These are phyloP conservation scores for Conticribra guillardii DNA, from an alignment of 108 stramenopile species.

Conservation along the genomic window DNA sequence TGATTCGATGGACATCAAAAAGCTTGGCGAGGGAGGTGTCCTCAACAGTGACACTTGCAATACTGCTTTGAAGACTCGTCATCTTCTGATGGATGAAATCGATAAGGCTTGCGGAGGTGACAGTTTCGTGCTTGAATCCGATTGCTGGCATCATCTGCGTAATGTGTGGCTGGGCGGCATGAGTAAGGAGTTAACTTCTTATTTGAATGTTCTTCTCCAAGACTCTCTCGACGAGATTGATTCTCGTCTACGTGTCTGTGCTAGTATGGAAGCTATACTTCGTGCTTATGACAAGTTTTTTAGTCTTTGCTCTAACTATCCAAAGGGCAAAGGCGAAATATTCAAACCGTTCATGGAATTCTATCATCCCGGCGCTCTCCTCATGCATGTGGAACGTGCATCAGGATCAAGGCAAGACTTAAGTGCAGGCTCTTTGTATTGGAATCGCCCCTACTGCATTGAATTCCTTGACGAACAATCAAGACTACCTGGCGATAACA, in stretches of 20 bases:
- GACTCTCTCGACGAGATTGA: conserved; percentile 32
- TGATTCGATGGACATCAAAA: conserved; percentile 13
- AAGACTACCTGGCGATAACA: conserved; percentile 4
- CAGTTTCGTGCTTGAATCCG: conserved; percentile 14
- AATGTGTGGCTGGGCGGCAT: conserved; percentile 32
- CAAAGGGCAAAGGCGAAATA: conserved; percentile 33
- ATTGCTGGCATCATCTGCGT: no score
- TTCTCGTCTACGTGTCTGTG: conserved; percentile 17
- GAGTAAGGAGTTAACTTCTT: conserved; percentile 2
- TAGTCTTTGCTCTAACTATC: conserved; percentile 36
- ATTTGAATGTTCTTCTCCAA: conserved; percentile 5
- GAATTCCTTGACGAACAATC: conserved; percentile 27
- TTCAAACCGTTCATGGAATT: conserved; percentile 18
- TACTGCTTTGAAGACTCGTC: conserved; percentile 5
- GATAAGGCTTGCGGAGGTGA: background rate
- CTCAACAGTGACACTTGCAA: conserved; percentile 21
- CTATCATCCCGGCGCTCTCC: conserved; percentile 20
- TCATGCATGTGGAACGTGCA: conserved; percentile 26
- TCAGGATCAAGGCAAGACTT: conserved; percentile 26
- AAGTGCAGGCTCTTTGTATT: conserved; percentile 2
- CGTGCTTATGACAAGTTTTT: conserved; percentile 21
- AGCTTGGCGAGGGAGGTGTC: conserved; percentile 8
- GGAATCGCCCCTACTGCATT: conserved; percentile 21
- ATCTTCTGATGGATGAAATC: background rate
- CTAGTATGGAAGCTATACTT: conserved; percentile 19